Percentiles rank a stretch among this genome's conserved stretches.
Conservation (phyloP, 441 rosid species). For the Adansonia gregorii region DNA sequence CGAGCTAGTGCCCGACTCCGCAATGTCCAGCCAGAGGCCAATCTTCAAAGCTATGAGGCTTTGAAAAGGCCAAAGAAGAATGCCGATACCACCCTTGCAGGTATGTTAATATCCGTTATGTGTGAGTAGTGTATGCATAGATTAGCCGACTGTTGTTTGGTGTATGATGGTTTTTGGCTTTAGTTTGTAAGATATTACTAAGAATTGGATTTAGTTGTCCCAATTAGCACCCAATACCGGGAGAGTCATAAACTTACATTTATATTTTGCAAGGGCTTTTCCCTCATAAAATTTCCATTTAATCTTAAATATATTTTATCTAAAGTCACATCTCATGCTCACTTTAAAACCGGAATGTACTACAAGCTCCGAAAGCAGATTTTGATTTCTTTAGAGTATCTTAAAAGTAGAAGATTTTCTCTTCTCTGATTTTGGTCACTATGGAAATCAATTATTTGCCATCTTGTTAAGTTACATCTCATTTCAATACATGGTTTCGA, state of each 20-base stretch:
- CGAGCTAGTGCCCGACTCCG: conserved; percentile 94
- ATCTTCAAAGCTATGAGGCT: conserved; percentile 70
- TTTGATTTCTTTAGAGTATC: background rate
- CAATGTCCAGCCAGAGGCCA: conserved; percentile 83
- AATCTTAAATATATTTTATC: background rate
- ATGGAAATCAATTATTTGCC: background rate
- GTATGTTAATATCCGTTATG: conserved; percentile 36
- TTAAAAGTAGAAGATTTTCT: background rate
- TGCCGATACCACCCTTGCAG: conserved; percentile 54
- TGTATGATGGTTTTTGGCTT: background rate
- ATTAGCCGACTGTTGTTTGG: background rate
- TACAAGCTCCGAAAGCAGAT: background rate
- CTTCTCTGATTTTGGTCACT: background rate
- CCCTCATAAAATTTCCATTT: background rate
- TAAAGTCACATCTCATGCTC: background rate
- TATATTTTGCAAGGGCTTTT: background rate
- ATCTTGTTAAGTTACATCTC: background rate
- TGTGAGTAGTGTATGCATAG: background rate
- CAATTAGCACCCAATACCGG: background rate
- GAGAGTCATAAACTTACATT: background rate
- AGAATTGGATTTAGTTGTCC: conserved; percentile 13
- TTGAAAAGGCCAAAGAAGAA: conserved; percentile 79
- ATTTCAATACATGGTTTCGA: background rate
- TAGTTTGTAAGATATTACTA: background rate
- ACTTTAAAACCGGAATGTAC: background rate